Conservation (phyloP, 2,329 filamentous ascomycete genomes). For the Hymenoscyphus infarciens region DNA sequence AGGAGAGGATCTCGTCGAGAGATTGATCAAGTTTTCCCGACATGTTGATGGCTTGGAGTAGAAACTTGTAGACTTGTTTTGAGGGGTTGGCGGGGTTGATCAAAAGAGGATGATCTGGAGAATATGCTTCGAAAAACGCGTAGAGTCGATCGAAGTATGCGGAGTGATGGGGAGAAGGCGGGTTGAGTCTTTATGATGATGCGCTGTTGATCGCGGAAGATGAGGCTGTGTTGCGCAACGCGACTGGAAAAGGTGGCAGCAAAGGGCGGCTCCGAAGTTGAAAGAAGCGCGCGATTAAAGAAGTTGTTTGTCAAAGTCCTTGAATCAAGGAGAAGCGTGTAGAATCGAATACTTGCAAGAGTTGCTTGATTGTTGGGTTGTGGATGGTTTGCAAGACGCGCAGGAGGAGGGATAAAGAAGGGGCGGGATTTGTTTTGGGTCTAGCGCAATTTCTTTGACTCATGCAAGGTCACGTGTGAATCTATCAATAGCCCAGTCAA, state of each 20-base stretch:
- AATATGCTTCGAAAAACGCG: slow-evolving; percentile 23
- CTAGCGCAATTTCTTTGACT: slow-evolving; percentile 5
- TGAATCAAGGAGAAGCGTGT: slow-evolving; percentile 16
- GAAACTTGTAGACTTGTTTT: slow-evolving; percentile 20
- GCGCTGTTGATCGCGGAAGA: slow-evolving; percentile 23
- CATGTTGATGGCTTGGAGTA: slow-evolving; percentile 54
- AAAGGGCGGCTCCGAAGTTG: slow-evolving; percentile 30
- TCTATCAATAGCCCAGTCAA: background rate
- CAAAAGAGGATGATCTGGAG: slow-evolving; percentile 30
- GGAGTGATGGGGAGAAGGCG: slow-evolving; percentile 27
- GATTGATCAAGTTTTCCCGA: slow-evolving; percentile 94
- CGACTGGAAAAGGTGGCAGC: slow-evolving; percentile 27
- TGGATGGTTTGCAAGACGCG: slow-evolving; percentile 5
- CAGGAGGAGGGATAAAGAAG: slow-evolving; percentile 9
- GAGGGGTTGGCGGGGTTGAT: background rate
- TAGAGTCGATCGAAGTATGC: slow-evolving; percentile 24
- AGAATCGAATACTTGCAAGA: slow-evolving; percentile 23
- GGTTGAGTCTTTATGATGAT: slow-evolving; percentile 29
- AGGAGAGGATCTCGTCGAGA: slow-evolving; percentile 94
- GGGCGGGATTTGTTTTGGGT: background rate
- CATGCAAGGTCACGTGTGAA: background rate
- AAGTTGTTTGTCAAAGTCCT: slow-evolving; percentile 9
- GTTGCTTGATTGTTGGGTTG: slow-evolving; percentile 9
- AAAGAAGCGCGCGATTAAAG: slow-evolving; percentile 25
- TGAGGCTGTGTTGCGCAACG: slow-evolving; percentile 29